phyloP scores from a whole-genome alignment of 176 grass and related monocot species.

The Elaeis guineensis region DNA sequence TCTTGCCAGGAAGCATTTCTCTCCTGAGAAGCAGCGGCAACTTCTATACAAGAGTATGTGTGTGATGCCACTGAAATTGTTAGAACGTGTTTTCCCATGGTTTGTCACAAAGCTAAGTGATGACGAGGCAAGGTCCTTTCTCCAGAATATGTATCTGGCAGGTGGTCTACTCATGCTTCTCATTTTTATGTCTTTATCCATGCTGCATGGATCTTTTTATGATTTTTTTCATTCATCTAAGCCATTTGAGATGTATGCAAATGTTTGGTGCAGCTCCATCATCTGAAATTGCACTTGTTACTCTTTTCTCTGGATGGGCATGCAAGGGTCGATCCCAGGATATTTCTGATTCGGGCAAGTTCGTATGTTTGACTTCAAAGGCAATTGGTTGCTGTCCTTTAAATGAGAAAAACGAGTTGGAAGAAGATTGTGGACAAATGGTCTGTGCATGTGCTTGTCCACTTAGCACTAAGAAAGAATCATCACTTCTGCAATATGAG shows the following conservation, averaged over 20 bases:
- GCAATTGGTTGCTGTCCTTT: conserved; percentile 2
- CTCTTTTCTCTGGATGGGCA: conserved; percentile 77
- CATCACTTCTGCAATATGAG: conserved; percentile 23
- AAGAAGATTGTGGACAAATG: conserved; percentile 19
- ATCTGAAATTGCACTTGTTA: conserved; percentile 65
- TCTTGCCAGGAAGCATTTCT: conserved; percentile 59
- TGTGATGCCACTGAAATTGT: conserved; percentile 73
- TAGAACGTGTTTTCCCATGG: conserved; percentile 80
- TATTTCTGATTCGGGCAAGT: conserved; percentile 40
- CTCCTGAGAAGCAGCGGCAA: conserved; percentile 52
- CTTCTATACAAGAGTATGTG: conserved; percentile 61
- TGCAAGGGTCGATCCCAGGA: conserved; percentile 56
- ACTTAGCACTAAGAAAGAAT: conserved; percentile 27
- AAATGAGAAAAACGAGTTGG: conserved; percentile 19
- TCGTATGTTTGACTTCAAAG: conserved; percentile 37
- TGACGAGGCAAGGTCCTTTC: conserved; percentile 47
- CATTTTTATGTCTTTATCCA: neutral
- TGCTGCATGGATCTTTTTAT: neutral
- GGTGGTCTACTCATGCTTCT: conserved; percentile 19
- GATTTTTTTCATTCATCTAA: neutral
- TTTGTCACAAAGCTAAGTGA: conserved; percentile 51
- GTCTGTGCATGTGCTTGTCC: conserved; percentile 26
- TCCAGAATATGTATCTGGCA: conserved; percentile 74
- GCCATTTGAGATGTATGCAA: no score
- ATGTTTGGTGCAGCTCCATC: conserved; percentile 49